Evolutionary conservation across 345 rosid genomes (phyloP).

Genomic region (Zanthoxylum bungeanum): DNA sequence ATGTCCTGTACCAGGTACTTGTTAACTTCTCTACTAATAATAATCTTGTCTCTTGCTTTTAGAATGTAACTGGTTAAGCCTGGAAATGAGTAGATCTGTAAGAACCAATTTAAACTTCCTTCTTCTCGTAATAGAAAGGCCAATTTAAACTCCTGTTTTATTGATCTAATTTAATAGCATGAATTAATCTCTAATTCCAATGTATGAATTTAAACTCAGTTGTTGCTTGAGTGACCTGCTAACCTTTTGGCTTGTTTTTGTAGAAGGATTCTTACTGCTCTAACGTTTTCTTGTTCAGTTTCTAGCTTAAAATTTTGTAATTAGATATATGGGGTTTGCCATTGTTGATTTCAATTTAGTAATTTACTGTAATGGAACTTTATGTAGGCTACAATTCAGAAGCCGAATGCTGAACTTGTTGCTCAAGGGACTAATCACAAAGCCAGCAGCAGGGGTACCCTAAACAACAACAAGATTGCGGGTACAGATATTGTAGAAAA

Average conservation of each 20-base stretch:
- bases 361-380: neutral
- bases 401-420: slow-evolving; percentile 25
- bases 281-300: neutral
- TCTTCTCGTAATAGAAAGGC: no score
- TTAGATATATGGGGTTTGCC: neutral
- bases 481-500: slow-evolving; percentile 12
- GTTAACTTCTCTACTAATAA: neutral
- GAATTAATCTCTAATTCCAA: neutral
- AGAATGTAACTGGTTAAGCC: neutral
- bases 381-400: slow-evolving; percentile 28
- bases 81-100: neutral
- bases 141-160: neutral
- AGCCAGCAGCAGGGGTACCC: slow-evolving; percentile 20
- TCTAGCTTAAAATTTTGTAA: neutral
- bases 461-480: slow-evolving; percentile 20
- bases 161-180: neutral
- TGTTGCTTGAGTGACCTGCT: neutral
- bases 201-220: neutral
- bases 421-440: slow-evolving; percentile 29
- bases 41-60: neutral
- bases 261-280: neutral
- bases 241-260: neutral
- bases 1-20: slow-evolving; percentile 33
- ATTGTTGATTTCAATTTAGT: neutral
- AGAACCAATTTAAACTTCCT: neutral